Evolutionary conservation across 148 eudicot species (phyloP), one percentile per base, ranked within the genome.

Genomic region (Nepenthes gracilis): DNA sequence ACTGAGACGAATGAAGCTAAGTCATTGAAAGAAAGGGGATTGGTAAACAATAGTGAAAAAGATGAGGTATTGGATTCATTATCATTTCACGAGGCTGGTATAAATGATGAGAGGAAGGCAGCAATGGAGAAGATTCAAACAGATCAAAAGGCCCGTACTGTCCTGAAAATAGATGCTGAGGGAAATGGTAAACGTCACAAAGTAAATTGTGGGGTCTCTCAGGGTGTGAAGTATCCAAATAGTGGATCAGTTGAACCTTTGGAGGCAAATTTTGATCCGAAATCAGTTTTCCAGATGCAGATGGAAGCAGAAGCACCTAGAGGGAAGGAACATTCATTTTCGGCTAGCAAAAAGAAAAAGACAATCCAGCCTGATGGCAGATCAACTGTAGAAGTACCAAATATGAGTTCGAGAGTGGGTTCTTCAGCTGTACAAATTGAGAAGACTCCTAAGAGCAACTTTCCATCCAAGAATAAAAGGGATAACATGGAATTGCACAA

Each of bases 311-410:
- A 34, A 51, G 13, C 47, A 55, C 55, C 53, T 36, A 59, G 9
- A 47, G 62, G 70, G 55, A 66, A 67, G 64, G 73, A 76, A 36
- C 15, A 40, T 35, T 33, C 57, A 50, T 64, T 68, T 54, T 55
- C 74, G 43, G 53, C 43, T 48, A 63, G 55, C 12, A 73, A 73
- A 60, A 75, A 70, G 59, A 75, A 72, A 10, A 64, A 64, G 72
- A 73, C 58, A 47, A 47, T 47, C 36, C 77, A 54, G 47, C 15
- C 43, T 60, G 64, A 45, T 63, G 60, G 58, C 47, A 59, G 15
- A 43, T 56, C 50, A 51, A 43, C 65, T 60, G 54, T 62, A 33
- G 67, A 61, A 10, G 35, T 58, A 54, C 70, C 67, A 47, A 65
- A 49, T 37, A 64, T 52, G 56, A 74, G 56, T 57, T 50, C 57